phyloP scores from a whole-genome alignment of 306 rosid species.

The Malus sieversii region DNA sequence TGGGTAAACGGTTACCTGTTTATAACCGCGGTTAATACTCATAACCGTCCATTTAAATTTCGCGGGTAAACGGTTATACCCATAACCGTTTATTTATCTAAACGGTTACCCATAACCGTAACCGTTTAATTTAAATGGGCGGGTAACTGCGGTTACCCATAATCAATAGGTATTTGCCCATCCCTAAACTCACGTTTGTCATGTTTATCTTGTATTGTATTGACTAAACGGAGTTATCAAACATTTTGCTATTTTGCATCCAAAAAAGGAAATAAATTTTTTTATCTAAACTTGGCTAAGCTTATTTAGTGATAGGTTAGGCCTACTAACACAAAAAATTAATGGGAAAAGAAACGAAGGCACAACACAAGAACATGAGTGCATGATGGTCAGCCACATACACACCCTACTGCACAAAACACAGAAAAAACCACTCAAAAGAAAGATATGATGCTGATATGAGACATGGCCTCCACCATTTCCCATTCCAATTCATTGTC shows the following conservation, averaged over 20 bases:
- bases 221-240: not conserved
- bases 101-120: too few relatives aligned
- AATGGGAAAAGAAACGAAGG: not conserved
- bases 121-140: too few relatives aligned
- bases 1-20: too few relatives aligned
- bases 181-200: too few relatives aligned
- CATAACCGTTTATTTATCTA: too few relatives aligned
- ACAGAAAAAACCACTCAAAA: constrained; percentile 13
- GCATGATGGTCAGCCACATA: constrained; percentile 23
- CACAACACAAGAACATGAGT: constrained; percentile 18
- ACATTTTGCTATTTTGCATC: not conserved
- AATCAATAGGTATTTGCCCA: too few relatives aligned
- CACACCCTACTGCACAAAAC: constrained; percentile 9
- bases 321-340: not conserved
- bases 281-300: not conserved
- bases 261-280: not conserved
- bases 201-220: not conserved
- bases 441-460: constrained; percentile 17
- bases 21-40: too few relatives aligned
- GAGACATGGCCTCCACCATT: constrained; percentile 25
- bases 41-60: too few relatives aligned
- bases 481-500: constrained; percentile 1
- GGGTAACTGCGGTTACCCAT: too few relatives aligned
- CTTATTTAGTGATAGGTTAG: not conserved
- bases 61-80: too few relatives aligned